phyloP scores from a whole-genome alignment of 176 grass and related monocot species.

The Thinopyrum elongatum region DNA sequence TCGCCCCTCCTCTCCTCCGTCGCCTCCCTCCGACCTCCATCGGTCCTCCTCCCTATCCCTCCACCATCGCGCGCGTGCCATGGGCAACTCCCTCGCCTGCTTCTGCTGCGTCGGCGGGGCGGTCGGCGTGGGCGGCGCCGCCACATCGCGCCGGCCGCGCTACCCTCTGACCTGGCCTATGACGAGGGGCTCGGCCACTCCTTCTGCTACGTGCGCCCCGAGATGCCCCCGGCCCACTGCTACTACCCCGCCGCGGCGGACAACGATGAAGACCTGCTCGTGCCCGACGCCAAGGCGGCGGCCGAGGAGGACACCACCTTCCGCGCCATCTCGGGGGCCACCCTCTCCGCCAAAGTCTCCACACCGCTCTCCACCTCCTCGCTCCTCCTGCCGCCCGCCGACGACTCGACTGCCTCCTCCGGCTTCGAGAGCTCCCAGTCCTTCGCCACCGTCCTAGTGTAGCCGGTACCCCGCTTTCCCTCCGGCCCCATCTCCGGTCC shows the following conservation, averaged over 20 bases:
- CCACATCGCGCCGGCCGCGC: slow-evolving; percentile 56
- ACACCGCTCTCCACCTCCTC: slow-evolving; percentile 76
- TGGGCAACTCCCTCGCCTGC: slow-evolving; percentile 83
- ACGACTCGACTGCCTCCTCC: slow-evolving; percentile 29
- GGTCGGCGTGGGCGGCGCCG: slow-evolving; percentile 25
- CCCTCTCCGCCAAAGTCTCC: slow-evolving; percentile 72
- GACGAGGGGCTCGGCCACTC: slow-evolving; percentile 81
- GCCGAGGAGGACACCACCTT: no score
- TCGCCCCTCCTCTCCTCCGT: no score
- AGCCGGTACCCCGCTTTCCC: slow-evolving; percentile 55
- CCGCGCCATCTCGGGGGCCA: slow-evolving; percentile 64
- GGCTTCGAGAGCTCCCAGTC: slow-evolving; percentile 83
- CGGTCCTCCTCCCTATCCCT: no score
- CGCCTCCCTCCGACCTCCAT: no score
- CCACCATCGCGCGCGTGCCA: no score
- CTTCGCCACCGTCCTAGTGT: slow-evolving; percentile 71
- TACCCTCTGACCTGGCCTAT: slow-evolving; percentile 59
- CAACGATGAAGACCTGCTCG: not conserved
- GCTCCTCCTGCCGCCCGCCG: slow-evolving; percentile 31
- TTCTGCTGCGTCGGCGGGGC: slow-evolving; percentile 46
- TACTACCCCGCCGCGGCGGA: not conserved
- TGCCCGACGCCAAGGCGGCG: slow-evolving; percentile 35
- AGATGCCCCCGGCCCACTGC: not conserved
- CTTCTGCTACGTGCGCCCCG: slow-evolving; percentile 66
- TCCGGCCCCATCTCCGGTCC: slow-evolving; percentile 66